Evolutionary conservation across 192 early-diverging fungal species (phyloP), one percentile per base, ranked within the genome.

Genomic region (Rhizophagus prolifer): DNA sequence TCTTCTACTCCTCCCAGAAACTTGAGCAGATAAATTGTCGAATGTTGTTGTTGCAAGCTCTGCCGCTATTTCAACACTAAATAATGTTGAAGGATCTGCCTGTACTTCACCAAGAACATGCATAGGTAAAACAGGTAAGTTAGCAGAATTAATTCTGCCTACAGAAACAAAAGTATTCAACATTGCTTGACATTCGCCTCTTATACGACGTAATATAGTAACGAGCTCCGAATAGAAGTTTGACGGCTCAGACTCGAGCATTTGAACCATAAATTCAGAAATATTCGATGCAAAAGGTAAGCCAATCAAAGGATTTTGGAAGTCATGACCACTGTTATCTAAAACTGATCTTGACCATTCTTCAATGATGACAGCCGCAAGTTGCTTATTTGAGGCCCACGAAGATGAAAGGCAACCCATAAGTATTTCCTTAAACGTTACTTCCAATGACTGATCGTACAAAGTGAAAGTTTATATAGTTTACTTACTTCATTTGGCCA

Each of bases 361-460:
- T 70, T 97, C 94, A 38, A 94, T 81, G 1, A 94, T 82, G 26
- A 95, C 87, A 62, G 89, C 85, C 3, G 90, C 88, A 61, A 96
- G 82, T 76, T 94, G 90, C 23, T 93, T 88, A 66, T 96, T 93
- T 63, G 92, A 84, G 26, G 94, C 92, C 88, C 90, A 92, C 0
- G 88, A 82, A 26, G 93, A 93, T 16, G 82, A 85, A 34, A 95
- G 80, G 60, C 92, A 90, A 1, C 85, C 83, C 21, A 84, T 80
- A 16, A 96, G 76, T 9, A 92, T 80, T 28, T 84, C 83, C 25
- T 81, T 84, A 54, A 90, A 88, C 19, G 82, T 73, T 8, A 61
- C 41, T 30, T 88, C 84, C 78, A 90, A 79, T 13, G 77, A 75
- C 46, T 79, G 68, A 60, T 26, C 12, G 1, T 12, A 44, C 4